Percentiles rank a stretch among this genome's conserved stretches.
Conservation (phyloP, 495 filamentous ascomycete genomes). For the Trypethelium eluteriae region DNA sequence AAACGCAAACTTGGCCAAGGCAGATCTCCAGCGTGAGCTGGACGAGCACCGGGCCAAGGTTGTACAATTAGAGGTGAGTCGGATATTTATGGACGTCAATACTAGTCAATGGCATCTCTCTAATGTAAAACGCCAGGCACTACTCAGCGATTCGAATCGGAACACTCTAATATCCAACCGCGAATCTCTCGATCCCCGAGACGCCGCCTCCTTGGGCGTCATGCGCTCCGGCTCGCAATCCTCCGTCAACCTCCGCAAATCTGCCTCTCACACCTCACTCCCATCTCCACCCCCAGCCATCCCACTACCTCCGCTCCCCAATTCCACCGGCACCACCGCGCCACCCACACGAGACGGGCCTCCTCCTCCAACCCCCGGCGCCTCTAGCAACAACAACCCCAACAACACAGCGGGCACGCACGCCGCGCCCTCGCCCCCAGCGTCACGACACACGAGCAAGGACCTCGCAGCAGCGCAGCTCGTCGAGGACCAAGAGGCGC, state of each 20-base stretch:
- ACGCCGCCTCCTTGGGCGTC: conserved; percentile 36
- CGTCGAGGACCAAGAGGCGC: conserved; percentile 88
- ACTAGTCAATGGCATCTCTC: too few relatives aligned
- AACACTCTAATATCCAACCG: conserved; percentile 31
- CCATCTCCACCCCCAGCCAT: conserved; percentile 87
- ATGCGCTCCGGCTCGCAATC: conserved; percentile 71
- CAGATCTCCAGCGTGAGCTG: conserved; percentile 47
- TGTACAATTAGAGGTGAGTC: conserved; percentile 56
- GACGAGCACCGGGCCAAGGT: conserved; percentile 58
- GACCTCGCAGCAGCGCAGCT: conserved; percentile 67
- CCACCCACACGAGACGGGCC: conserved; percentile 39
- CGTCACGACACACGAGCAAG: conserved; percentile 66
- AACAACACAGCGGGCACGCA: conserved; percentile 34
- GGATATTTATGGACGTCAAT: conserved; percentile 10
- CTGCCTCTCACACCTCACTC: conserved; percentile 68
- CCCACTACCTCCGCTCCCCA: conserved; percentile 85
- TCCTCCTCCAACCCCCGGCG: background rate
- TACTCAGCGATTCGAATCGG: conserved; percentile 48
- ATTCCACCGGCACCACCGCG: conserved; percentile 38
- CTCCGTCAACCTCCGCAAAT: conserved; percentile 73
- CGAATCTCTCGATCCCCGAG: conserved; percentile 36
- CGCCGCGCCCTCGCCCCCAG: conserved; percentile 41
- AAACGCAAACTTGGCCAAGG: conserved; percentile 47
- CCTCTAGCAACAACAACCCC: conserved; percentile 23
- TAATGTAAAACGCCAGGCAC: conserved; percentile 39